These are phyloP conservation scores for Metschnikowia lunata DNA, from an alignment of 805 yeast genomes.

Conservation along the genomic window DNA sequence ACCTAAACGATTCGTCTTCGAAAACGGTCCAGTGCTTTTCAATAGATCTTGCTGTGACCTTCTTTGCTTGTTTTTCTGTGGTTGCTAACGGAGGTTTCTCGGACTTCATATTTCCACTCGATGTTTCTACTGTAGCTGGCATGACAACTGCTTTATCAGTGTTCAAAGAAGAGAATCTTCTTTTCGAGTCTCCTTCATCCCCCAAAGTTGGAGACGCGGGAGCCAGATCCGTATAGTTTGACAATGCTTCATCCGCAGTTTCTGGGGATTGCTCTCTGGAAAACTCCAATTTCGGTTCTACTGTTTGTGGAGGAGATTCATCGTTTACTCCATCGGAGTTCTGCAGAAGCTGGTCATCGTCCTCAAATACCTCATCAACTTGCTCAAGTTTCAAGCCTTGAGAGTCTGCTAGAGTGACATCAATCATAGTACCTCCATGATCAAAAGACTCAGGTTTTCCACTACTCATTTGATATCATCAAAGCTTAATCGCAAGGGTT, in stretches of 20 bases:
- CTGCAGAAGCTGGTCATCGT: too few species aligned
- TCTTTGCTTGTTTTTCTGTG: constrained; percentile 7
- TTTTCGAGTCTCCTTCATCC: not conserved
- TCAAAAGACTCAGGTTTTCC: too few species aligned
- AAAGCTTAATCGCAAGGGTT: too few species aligned
- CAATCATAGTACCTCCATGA: too few species aligned
- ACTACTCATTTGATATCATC: too few species aligned
- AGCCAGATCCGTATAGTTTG: constrained; percentile 10
- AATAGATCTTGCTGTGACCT: constrained; percentile 12
- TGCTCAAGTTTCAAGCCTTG: too few species aligned
- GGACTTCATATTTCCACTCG: too few species aligned
- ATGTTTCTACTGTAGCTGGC: too few species aligned
- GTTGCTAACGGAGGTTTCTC: not conserved
- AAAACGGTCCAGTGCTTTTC: constrained; percentile 16
- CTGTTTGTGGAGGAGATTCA: too few species aligned
- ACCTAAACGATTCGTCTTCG: constrained; percentile 8
- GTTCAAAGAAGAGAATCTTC: constrained; percentile 1
- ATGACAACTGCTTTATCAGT: constrained; percentile 8
- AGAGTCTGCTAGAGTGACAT: too few species aligned
- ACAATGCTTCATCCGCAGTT: constrained; percentile 6
- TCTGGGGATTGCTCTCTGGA: constrained; percentile 16
- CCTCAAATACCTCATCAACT: too few species aligned
- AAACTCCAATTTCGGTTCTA: not conserved
- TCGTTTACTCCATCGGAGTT: too few species aligned
- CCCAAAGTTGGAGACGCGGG: constrained; percentile 8